phyloP scores from a whole-genome alignment of 1,139 yeast species.

The Yamadazyma jaroonii region DNA sequence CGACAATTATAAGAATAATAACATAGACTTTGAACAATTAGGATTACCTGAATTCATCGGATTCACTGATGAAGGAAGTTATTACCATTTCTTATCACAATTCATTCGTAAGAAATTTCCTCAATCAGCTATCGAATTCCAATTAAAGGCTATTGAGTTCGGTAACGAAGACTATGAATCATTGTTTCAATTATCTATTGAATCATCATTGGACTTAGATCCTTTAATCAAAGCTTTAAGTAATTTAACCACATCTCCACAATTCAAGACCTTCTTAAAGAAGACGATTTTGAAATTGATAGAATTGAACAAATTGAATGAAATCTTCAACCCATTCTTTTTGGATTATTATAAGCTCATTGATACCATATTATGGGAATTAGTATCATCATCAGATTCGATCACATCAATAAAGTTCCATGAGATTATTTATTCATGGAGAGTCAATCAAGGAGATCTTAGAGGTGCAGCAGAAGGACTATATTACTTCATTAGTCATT shows the following conservation, averaged over 20 bases:
- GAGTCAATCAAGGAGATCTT: constrained; percentile 43
- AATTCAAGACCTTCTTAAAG: constrained; percentile 15
- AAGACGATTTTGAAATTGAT: constrained; percentile 27
- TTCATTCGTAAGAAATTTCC: constrained; percentile 21
- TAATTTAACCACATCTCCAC: constrained; percentile 15
- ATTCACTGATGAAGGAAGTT: constrained; percentile 20
- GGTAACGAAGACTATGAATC: constrained; percentile 21
- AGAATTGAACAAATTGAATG: constrained; percentile 18
- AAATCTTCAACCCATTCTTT: constrained; percentile 26
- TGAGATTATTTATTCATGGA: constrained; percentile 55
- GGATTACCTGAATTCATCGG: not conserved
- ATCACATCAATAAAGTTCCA: constrained; percentile 45
- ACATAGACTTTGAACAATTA: constrained; percentile 1
- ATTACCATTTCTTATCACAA: constrained; percentile 34
- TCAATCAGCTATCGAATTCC: constrained; percentile 30
- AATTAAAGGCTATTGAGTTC: constrained; percentile 28
- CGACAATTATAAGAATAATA: not conserved
- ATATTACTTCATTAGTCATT: constrained; percentile 49
- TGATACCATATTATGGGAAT: constrained; percentile 37
- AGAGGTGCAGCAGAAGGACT: constrained; percentile 58
- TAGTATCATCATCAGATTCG: constrained; percentile 27
- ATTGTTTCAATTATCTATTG: constrained; percentile 30
- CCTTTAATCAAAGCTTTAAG: constrained; percentile 24
- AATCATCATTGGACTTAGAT: constrained; percentile 21
- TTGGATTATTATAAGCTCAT: constrained; percentile 28